Conservation (phyloP, 2,329 filamentous ascomycete genomes). For the Xylaria multiplex region DNA sequence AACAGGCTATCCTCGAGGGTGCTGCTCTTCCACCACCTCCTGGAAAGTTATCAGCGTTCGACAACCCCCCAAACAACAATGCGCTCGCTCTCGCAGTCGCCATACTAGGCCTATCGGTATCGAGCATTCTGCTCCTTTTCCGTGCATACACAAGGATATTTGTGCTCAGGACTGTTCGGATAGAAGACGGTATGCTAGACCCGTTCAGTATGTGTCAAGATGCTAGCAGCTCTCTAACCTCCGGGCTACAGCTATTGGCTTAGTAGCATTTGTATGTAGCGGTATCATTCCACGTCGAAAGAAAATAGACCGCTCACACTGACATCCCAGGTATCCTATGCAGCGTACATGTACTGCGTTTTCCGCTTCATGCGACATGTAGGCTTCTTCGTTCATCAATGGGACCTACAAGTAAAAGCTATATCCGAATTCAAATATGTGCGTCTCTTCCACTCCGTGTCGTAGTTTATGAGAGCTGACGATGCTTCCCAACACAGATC, state of each 20-base stretch:
- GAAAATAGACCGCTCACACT: too few species aligned
- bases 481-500: neutral
- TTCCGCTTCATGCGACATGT: neutral
- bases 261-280: too few species aligned
- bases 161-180: neutral
- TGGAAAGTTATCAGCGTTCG: neutral
- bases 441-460: too few species aligned
- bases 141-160: neutral
- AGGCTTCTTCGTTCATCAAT: conserved; percentile 9
- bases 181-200: too few species aligned
- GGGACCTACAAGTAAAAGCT: neutral
- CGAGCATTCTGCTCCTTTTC: neutral
- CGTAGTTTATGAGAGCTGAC: too few species aligned
- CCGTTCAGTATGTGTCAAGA: too few species aligned
- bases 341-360: neutral
- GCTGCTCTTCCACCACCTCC: neutral
- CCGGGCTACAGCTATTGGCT: too few species aligned
- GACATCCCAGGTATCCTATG: too few species aligned
- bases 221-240: too few species aligned
- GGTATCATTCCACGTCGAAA: neutral
- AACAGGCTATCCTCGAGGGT: conserved; percentile 1
- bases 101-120: neutral
- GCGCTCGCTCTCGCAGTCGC: neutral
- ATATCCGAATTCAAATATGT: neutral
- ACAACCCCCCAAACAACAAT: neutral